Conservation (phyloP, 78 protist genomes). For the Dictyostelium capitatum region DNA sequence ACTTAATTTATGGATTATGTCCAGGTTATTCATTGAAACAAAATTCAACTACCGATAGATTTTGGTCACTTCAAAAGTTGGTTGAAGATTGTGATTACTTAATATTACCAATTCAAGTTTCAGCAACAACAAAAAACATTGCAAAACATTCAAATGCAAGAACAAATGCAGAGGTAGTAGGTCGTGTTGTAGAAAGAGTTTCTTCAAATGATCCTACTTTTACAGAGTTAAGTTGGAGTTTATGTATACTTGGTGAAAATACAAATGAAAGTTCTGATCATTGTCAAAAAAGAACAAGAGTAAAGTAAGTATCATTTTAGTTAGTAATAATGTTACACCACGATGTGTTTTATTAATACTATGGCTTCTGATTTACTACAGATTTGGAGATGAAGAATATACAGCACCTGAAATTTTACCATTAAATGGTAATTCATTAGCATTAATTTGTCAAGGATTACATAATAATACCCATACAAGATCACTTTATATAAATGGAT, state of each 20-base stretch:
- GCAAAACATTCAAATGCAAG: slow-evolving; percentile 54
- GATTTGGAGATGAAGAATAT: slow-evolving; percentile 73
- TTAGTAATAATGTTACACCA: too few species aligned
- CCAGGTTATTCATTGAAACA: slow-evolving; percentile 79
- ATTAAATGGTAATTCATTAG: slow-evolving; percentile 54
- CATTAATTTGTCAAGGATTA: slow-evolving; percentile 50
- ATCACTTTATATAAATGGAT: slow-evolving; percentile 55
- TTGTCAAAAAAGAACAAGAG: slow-evolving; percentile 60
- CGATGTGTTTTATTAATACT: too few species aligned
- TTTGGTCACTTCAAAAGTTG: slow-evolving; percentile 71
- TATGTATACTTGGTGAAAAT: slow-evolving; percentile 56
- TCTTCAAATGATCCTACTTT: slow-evolving; percentile 31
- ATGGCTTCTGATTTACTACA: background rate
- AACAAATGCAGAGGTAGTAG: slow-evolving; percentile 65
- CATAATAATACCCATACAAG: slow-evolving; percentile 23
- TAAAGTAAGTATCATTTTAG: background rate
- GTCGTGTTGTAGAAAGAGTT: slow-evolving; percentile 64
- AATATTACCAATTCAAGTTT: slow-evolving; percentile 16
- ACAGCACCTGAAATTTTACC: slow-evolving; percentile 80
- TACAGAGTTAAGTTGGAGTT: slow-evolving; percentile 48
- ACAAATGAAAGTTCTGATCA: slow-evolving; percentile 50
- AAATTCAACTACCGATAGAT: slow-evolving; percentile 48
- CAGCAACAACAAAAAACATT: slow-evolving; percentile 28
- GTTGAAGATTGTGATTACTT: slow-evolving; percentile 73
- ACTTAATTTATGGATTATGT: slow-evolving; percentile 75